phyloP scores from a whole-genome alignment of 2,329 filamentous ascomycete genomes.

The Arthrobotrys sinensis region DNA sequence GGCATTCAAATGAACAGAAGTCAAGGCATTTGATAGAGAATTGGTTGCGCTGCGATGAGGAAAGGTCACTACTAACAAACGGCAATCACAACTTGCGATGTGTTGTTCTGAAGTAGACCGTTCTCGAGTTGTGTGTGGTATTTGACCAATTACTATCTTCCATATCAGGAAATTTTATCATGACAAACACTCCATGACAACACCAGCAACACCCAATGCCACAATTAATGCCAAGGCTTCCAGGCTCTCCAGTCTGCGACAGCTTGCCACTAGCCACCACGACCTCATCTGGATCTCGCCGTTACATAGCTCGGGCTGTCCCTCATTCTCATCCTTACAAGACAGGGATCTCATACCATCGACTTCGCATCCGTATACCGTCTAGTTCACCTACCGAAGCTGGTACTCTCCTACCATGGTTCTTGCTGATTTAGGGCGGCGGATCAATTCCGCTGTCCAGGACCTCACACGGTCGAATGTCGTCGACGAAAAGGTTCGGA shows the following conservation, averaged over 20 bases:
- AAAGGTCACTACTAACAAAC: neutral
- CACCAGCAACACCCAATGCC: neutral
- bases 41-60: neutral
- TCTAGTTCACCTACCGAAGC: neutral
- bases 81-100: neutral
- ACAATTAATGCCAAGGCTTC: neutral
- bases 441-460: constrained; percentile 95
- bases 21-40: neutral
- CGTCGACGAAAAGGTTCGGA: constrained; percentile 88
- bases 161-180: neutral
- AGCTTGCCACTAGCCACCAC: constrained; percentile 22
- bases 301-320: constrained; percentile 11
- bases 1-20: neutral
- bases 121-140: neutral
- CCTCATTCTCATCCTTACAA: neutral
- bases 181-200: constrained; percentile 2
- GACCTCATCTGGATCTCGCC: neutral
- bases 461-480: constrained; percentile 93
- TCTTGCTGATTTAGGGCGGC: constrained; percentile 97
- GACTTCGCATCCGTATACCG: neutral
- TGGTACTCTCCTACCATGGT: constrained; percentile 77
- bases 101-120: neutral
- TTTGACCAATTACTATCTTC: neutral
- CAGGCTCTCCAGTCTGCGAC: constrained; percentile 11
- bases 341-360: neutral